phyloP scores from a whole-genome alignment of 306 rosid species.

The Medicago lupulina region DNA sequence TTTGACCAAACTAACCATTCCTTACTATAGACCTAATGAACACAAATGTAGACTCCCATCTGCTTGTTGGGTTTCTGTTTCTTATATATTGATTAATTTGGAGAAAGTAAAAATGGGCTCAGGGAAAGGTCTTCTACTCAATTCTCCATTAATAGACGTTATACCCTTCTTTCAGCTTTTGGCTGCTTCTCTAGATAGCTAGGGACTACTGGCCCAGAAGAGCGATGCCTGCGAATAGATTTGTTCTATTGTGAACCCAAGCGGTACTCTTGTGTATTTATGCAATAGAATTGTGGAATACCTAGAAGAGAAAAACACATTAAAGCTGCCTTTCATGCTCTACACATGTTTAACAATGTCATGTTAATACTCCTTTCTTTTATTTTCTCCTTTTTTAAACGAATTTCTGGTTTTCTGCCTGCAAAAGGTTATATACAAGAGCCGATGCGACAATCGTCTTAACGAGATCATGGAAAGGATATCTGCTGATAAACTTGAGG shows the following conservation, averaged over 20 bases:
- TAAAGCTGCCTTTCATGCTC: conserved; percentile 17
- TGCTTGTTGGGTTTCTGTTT: conserved; percentile 14
- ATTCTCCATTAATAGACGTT: conserved; percentile 16
- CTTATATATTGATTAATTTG: conserved; percentile 27
- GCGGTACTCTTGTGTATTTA: conserved; percentile 17
- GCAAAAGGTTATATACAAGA: conserved; percentile 88
- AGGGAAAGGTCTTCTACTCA: conserved; percentile 18
- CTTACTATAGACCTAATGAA: conserved; percentile 23
- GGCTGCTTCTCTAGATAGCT: conserved; percentile 35
- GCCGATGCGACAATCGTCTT: conserved; percentile 95
- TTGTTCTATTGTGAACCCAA: conserved; percentile 27
- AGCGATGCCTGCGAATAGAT: conserved; percentile 1
- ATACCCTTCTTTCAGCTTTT: conserved; percentile 30
- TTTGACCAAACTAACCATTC: conserved; percentile 28
- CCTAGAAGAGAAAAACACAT: conserved; percentile 28
- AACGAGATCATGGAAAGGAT: conserved; percentile 88
- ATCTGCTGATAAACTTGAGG: conserved; percentile 84
- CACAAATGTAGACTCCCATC: conserved; percentile 14
- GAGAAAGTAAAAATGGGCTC: conserved; percentile 24
- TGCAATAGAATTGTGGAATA: conserved; percentile 16
- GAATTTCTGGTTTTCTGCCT: conserved; percentile 34
- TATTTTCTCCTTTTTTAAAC: conserved; percentile 13
- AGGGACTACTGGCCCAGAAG: conserved; percentile 1
- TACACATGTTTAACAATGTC: conserved; percentile 27
- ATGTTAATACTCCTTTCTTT: conserved; percentile 25